Conservation (phyloP, 1,139 yeast genomes). For the Blastobotrys proliferans region DNA sequence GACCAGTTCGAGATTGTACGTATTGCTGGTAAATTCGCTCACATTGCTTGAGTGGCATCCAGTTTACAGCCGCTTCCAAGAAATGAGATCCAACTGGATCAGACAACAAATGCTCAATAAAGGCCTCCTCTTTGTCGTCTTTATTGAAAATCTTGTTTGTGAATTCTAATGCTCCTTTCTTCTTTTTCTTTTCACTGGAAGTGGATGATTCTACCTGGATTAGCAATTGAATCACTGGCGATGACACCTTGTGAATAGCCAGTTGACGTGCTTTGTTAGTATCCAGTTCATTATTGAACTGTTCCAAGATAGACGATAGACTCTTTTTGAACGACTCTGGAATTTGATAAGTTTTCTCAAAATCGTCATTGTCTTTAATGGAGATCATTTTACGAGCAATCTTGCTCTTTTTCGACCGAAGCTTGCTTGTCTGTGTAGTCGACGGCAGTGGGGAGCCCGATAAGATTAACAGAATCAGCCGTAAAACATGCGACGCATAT, state of each 20-base stretch:
- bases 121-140: slow-evolving; percentile 53
- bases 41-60: slow-evolving; percentile 60
- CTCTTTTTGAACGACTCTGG: slow-evolving; percentile 67
- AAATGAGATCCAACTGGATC: slow-evolving; percentile 93
- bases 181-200: slow-evolving; percentile 19
- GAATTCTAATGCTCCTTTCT: slow-evolving; percentile 17
- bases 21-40: slow-evolving; percentile 67
- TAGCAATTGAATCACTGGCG: slow-evolving; percentile 81
- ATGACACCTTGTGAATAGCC: slow-evolving; percentile 74
- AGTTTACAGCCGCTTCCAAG: slow-evolving; percentile 62
- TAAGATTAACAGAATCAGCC: slow-evolving; percentile 65
- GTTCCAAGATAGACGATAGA: slow-evolving; percentile 28
- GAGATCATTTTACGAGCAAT: slow-evolving; percentile 93
- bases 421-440: slow-evolving; percentile 65
- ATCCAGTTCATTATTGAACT: slow-evolving; percentile 30
- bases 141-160: slow-evolving; percentile 33
- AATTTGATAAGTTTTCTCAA: slow-evolving; percentile 54
- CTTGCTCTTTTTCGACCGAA: slow-evolving; percentile 82
- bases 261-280: slow-evolving; percentile 56
- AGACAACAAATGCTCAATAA: slow-evolving; percentile 76
- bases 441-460: slow-evolving; percentile 83
- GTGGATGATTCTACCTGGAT: slow-evolving; percentile 40
- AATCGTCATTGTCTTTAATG: slow-evolving; percentile 56
- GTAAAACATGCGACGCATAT: slow-evolving; percentile 83
- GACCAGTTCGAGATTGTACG: slow-evolving; percentile 68